Evolutionary conservation across 768 basidiomycete genomes (phyloP).

Genomic region (Chalciporus chontae): DNA sequence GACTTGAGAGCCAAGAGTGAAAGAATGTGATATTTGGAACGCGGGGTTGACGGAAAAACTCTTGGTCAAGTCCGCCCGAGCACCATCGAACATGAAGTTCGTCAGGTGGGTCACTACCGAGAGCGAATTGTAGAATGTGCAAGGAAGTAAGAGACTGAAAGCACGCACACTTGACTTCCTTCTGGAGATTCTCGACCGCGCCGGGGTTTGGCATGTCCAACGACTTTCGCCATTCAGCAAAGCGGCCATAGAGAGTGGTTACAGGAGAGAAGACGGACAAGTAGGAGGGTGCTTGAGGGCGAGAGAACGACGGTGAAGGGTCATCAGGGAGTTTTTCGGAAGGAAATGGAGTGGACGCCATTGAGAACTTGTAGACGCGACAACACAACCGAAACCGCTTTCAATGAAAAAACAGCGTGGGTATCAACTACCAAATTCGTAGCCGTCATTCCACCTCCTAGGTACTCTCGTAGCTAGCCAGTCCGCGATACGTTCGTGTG

Average conservation of each 20-base stretch:
- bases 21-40: conserved; percentile 98
- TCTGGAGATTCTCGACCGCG: conserved; percentile 86
- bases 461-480: too few species aligned
- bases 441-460: too few species aligned
- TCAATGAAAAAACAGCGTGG: conserved; percentile 35
- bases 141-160: conserved; percentile 4
- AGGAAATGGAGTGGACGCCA: conserved; percentile 42
- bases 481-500: too few species aligned
- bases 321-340: conserved; percentile 42
- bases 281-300: conserved; percentile 39
- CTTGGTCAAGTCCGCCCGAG: conserved; percentile 93
- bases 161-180: conserved; percentile 82
- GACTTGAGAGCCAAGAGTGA: conserved; percentile 86
- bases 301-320: conserved; percentile 34
- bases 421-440: conserved; percentile 17
- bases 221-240: conserved; percentile 77
- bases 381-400: conserved; percentile 28
- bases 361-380: conserved; percentile 25
- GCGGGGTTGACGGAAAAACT: conserved; percentile 89
- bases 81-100: conserved; percentile 97
- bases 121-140: not conserved
- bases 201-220: conserved; percentile 90
- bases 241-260: conserved; percentile 62
- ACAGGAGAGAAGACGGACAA: conserved; percentile 46
- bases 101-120: conserved; percentile 79